Percentiles rank a stretch among this genome's conserved stretches.
phyloP scores from a whole-genome alignment of 495 filamentous ascomycete species.

The Daldinia concentrica region DNA sequence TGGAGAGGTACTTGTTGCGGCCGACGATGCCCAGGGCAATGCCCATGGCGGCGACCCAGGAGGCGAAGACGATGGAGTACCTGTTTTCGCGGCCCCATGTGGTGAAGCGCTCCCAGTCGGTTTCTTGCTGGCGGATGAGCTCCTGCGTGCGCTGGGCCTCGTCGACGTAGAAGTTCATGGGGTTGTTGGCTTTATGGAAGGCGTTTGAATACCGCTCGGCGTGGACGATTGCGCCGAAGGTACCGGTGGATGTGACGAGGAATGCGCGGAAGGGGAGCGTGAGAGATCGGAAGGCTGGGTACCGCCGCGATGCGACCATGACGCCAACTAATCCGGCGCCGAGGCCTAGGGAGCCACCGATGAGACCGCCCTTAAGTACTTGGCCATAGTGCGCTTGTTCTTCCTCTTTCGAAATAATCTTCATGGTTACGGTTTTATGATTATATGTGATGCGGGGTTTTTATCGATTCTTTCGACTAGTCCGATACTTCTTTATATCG shows the following conservation, averaged over 20 bases:
- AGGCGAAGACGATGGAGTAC: conserved; percentile 86
- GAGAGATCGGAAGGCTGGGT: conserved; percentile 76
- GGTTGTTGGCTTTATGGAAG: conserved; percentile 76
- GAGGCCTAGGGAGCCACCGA: conserved; percentile 74
- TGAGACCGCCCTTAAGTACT: conserved; percentile 79
- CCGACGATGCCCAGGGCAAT: conserved; percentile 78
- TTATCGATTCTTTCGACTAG: neutral
- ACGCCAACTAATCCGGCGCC: conserved; percentile 71
- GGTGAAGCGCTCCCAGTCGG: conserved; percentile 60
- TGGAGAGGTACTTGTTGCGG: conserved; percentile 77
- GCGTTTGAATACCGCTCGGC: conserved; percentile 81
- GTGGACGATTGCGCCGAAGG: conserved; percentile 84
- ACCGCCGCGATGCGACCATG: conserved; percentile 67
- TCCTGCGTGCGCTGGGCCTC: conserved; percentile 55
- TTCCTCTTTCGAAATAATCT: conserved; percentile 94
- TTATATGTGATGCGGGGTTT: conserved; percentile 1
- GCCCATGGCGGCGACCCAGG: conserved; percentile 86
- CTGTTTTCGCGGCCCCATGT: conserved; percentile 77
- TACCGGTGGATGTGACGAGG: conserved; percentile 81
- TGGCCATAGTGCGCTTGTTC: conserved; percentile 70
- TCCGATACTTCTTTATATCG: neutral
- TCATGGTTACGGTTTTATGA: conserved; percentile 68
- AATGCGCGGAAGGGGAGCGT: conserved; percentile 91
- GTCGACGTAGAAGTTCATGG: conserved; percentile 72
- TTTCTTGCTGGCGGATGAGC: conserved; percentile 58